Evolutionary conservation across 2,329 filamentous ascomycete species (phyloP), one percentile per base, ranked within the genome.

Genomic region (Hypoxylon sp.): DNA sequence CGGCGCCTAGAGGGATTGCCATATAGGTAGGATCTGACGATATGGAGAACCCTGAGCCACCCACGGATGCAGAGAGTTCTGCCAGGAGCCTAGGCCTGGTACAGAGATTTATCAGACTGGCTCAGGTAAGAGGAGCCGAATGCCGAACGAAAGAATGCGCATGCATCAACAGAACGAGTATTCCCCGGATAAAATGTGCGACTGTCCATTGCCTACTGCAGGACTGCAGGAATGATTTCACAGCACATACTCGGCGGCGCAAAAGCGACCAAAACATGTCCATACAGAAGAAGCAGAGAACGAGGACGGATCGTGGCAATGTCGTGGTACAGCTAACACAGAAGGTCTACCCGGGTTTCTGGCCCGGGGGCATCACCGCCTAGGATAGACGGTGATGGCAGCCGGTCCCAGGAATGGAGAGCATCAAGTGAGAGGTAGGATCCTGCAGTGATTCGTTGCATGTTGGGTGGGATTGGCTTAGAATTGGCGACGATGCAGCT

Each of bases 361-460:
- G 22, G 37, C 40, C 53, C 53, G 25, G 8, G 59, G 56, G 22
- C 56, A 30, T 58, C 49, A 31, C 33, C 11, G 8, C 25, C 42
- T 33, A 31, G 42, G 54, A 59, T 49, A 17, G 51, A 61, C 46
- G 58, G 61, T 35, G 64, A 68, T 42, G 33, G 54, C 31, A 42
- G 48, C 46, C 40, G 49, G 56, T 53, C 46, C 50, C 56, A 66
- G 49, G 42, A 61, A 40, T 42, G 25, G 30, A 61, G 33, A 55
- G 20, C 37, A 40, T 33, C 27, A 54, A 37, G 59, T 66, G 7
- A 56, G 40, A 62, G 33, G 30, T 56, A 46, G 66, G 57, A 20
- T 53, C 60, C 53, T 67, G 69, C 63, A 30, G 69, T 71, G 69
- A 71, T 69, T 71, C 66, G 66, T 69, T 68, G 66, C 66, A 70